Base-by-base conservation (phyloP, 768 basidiomycete species). In the Agaricus subrufescens region DNA sequence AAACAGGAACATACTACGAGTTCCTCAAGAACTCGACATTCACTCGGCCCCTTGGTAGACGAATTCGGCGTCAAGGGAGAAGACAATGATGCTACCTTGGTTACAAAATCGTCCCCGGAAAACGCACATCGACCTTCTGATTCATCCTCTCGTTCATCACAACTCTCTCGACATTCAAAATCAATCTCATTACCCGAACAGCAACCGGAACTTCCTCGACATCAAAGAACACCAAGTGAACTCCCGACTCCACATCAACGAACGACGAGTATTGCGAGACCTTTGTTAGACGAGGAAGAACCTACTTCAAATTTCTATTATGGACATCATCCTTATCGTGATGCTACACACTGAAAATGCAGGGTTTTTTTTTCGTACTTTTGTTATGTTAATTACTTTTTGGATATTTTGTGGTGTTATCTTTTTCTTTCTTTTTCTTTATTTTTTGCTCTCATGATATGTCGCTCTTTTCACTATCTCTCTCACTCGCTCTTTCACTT, bases 1-100 rank as follows among this genome's bases (percentile, higher is more conserved):
- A 64, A 67, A 46, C 72, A 73, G 61, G 65, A 71, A 44, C 47
- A 64, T 26, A n/a, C 48, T 26, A n/a, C 39, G 69, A 44, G 50
- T 40, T 47, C 63, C 12, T 43, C 58, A 26, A 14, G 38, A 40
- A 31, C 6, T 34, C 30, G 48, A 14, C 26, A 19, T 15, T 4
- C 15, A 12, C 7, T 29, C 9, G 54, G 54, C 38, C 60, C 52
- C 27, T 34, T 7, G 34, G 14, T 49, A 10, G 61, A 61, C 46
- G 62, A 65, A 43, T 61, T 62, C 42, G 56, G 49, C 9, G 45
- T 51, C 29, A 40, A 40, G 19, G 25, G 27, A 14, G 57, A 49
- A 19, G 59, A 60, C 59, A 59, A 56, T 5, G 64, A 67, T 19
- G 61, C 63, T 30, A 67, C 63, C 5, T 63, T 65, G 23, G 63